Evolutionary conservation across 2,329 filamentous ascomycete species (phyloP).

Genomic region (Cytospora chrysosperma): DNA sequence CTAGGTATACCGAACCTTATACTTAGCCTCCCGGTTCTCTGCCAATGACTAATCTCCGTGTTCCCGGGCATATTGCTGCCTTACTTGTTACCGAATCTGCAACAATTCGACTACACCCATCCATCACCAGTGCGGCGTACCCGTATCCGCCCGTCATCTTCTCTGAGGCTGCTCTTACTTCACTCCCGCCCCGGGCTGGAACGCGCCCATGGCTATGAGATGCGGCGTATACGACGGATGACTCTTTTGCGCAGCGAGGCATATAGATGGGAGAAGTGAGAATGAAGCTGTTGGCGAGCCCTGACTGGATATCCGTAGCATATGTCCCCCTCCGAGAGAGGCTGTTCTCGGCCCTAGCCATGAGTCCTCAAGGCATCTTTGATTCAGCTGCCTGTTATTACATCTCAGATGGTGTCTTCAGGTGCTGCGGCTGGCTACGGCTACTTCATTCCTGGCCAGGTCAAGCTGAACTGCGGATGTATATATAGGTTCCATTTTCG

Average conservation of each 20-base stretch:
- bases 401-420: neutral
- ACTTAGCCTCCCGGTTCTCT: neutral
- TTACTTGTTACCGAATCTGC: constrained; percentile 5
- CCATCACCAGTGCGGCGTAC: neutral
- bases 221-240: neutral
- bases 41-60: neutral
- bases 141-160: constrained; percentile 11
- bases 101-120: neutral
- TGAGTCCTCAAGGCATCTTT: neutral
- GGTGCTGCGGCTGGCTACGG: constrained; percentile 6
- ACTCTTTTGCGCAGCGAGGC: constrained; percentile 16
- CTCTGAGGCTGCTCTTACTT: neutral
- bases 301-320: constrained; percentile 2
- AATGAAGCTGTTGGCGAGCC: neutral
- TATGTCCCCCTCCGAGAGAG: neutral
- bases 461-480: too few species aligned
- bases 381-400: constrained; percentile 8
- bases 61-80: neutral
- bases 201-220: neutral
- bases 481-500: too few species aligned
- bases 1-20: neutral
- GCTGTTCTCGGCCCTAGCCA: neutral
- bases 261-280: neutral
- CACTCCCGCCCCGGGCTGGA: neutral
- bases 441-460: constrained; percentile 12